phyloP scores from a whole-genome alignment of 1,139 yeast species.

The Lodderomyces metapsilosis region DNA sequence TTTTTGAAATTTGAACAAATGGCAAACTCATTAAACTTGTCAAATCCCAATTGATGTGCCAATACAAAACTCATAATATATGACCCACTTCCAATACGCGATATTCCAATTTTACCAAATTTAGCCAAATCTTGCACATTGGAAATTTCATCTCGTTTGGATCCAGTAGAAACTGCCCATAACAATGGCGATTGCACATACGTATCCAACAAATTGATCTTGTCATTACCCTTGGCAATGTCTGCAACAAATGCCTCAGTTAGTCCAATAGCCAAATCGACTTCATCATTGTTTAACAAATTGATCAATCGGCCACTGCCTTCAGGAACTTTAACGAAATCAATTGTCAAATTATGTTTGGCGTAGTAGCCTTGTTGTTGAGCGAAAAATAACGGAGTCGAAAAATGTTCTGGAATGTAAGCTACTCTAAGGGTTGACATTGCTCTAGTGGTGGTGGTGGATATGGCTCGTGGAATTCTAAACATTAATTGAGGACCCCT shows the following conservation, averaged over 20 bases:
- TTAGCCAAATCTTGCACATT: conserved; percentile 56
- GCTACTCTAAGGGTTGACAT: conserved; percentile 48
- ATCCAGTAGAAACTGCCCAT: conserved; percentile 88
- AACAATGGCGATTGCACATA: conserved; percentile 84
- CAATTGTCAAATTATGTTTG: conserved; percentile 47
- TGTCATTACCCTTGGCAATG: conserved; percentile 62
- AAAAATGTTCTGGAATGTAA: conserved; percentile 87
- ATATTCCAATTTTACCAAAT: conserved; percentile 62
- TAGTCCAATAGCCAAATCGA: conserved; percentile 81
- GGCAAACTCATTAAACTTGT: conserved; percentile 53
- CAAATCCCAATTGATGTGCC: conserved; percentile 51
- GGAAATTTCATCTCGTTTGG: conserved; percentile 51
- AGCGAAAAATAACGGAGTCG: conserved; percentile 82
- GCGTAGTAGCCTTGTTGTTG: conserved; percentile 54
- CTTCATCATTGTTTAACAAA: conserved; percentile 59
- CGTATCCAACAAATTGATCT: conserved; percentile 71
- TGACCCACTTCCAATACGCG: conserved; percentile 88
- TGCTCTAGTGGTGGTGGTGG: not conserved
- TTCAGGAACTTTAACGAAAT: conserved; percentile 73
- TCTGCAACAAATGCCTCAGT: conserved; percentile 92
- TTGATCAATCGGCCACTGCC: conserved; percentile 89
- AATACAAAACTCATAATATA: conserved; percentile 88
- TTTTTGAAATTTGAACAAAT: conserved; percentile 68
- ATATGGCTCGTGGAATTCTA: conserved; percentile 12
- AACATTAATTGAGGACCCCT: too few species aligned